A percentile compares a stretch with the other conserved stretches of the same genome.
Evolutionary conservation across 2,329 filamentous ascomycete genomes (phyloP).

Genomic region (Apiospora rasikravindrae): DNA sequence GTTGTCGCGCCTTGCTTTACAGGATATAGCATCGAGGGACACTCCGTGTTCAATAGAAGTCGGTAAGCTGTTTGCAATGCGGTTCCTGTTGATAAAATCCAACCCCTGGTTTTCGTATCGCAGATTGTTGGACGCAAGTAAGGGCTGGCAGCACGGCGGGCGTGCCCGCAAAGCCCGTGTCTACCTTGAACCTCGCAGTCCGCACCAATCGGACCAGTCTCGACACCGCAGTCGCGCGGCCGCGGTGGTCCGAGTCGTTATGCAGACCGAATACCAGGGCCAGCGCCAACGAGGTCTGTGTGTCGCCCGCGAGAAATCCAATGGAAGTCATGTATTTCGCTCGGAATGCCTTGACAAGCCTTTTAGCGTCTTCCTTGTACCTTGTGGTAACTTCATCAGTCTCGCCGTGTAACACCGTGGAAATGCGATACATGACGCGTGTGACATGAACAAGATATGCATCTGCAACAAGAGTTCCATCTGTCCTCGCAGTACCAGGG

Average conservation of each 20-base stretch:
- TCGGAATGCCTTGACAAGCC: constrained; percentile 20
- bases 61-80: constrained; percentile 46
- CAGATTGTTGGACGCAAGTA: not conserved
- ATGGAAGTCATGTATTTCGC: not conserved
- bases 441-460: constrained; percentile 45
- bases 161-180: constrained; percentile 52
- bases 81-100: constrained; percentile 27
- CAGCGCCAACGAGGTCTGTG: constrained; percentile 47
- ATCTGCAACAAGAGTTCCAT: constrained; percentile 43
- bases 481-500: constrained; percentile 40
- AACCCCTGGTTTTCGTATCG: not conserved
- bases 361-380: constrained; percentile 26
- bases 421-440: constrained; percentile 33
- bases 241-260: constrained; percentile 26
- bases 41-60: constrained; percentile 41
- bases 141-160: constrained; percentile 43
- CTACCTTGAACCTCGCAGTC: constrained; percentile 42
- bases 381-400: constrained; percentile 24
- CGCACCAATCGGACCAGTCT: constrained; percentile 39
- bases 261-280: constrained; percentile 46
- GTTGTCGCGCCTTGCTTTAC: constrained; percentile 44
- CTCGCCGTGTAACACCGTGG: constrained; percentile 30
- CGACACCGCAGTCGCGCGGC: constrained; percentile 32
- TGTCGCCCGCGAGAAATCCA: constrained; percentile 41
- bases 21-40: constrained; percentile 43